Conservation (phyloP, 768 basidiomycete species). For the Artomyces pyxidatus region DNA sequence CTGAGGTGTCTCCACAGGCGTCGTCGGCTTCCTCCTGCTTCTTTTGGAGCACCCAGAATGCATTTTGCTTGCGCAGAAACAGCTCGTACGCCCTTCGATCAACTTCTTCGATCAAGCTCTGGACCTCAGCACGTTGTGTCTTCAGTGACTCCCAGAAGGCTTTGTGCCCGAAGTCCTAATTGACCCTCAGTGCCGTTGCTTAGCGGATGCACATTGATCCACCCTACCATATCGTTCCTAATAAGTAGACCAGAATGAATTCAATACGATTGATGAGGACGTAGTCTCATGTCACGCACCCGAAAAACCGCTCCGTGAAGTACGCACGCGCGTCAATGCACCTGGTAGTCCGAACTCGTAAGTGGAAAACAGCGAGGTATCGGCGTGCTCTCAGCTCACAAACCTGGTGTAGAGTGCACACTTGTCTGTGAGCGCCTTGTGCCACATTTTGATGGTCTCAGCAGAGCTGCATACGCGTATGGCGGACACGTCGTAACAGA, state of each 20-base stretch:
- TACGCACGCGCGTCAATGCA: conserved; percentile 31
- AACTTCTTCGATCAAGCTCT: background rate
- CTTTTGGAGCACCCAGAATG: background rate
- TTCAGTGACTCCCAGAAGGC: conserved; percentile 19
- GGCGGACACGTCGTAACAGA: background rate
- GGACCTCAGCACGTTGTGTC: background rate
- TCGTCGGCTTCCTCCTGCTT: background rate
- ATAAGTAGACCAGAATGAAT: background rate
- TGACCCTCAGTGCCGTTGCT: background rate
- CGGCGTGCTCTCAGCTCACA: background rate
- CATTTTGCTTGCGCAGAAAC: background rate
- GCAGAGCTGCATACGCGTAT: conserved; percentile 7
- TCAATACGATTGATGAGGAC: too few species aligned
- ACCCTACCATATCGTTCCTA: background rate
- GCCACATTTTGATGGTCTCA: conserved; percentile 11
- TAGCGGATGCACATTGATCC: background rate
- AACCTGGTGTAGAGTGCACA: background rate
- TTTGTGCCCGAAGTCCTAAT: conserved; percentile 33
- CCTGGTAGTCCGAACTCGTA: conserved; percentile 13
- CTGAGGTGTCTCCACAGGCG: background rate
- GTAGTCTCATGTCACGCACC: too few species aligned
- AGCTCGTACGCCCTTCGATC: background rate
- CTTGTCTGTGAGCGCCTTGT: background rate
- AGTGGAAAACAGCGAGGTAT: too few species aligned
- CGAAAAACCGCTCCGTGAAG: conserved; percentile 34